Conservation (phyloP, 331 rosid species). For the Prunus yedoensis region DNA sequence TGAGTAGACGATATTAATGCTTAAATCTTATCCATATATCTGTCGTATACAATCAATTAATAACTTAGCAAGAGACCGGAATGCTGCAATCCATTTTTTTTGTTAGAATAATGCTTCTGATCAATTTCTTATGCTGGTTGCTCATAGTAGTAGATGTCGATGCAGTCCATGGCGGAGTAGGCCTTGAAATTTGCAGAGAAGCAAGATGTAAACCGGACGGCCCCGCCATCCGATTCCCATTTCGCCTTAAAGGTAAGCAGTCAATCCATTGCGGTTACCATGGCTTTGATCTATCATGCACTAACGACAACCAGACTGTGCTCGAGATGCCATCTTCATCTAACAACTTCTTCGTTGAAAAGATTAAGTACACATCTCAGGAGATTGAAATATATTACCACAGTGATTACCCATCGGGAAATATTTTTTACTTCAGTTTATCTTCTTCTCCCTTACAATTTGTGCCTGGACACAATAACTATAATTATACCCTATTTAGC, state of each 20-base stretch:
- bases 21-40: not conserved
- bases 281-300: conserved; percentile 27
- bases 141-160: not conserved
- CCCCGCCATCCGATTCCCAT: conserved; percentile 12
- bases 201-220: not conserved
- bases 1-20: too few relatives aligned
- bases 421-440: not conserved
- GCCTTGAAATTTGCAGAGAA: not conserved
- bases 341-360: not conserved
- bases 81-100: not conserved
- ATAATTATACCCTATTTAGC: not conserved
- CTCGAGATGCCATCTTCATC: conserved; percentile 25
- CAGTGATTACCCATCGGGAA: too few relatives aligned
- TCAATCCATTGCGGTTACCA: conserved; percentile 18
- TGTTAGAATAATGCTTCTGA: not conserved
- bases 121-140: not conserved
- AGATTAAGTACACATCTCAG: conserved; percentile 26
- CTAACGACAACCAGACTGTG: not conserved
- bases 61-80: not conserved
- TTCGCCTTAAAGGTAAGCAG: conserved; percentile 26
- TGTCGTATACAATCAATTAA: not conserved
- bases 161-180: not conserved
- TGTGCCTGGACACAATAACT: not conserved
- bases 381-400: not conserved
- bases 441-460: not conserved